These are phyloP conservation scores for Diophrys appendiculata DNA, from an alignment of 73 alveolate genomes.

Conservation along the genomic window DNA sequence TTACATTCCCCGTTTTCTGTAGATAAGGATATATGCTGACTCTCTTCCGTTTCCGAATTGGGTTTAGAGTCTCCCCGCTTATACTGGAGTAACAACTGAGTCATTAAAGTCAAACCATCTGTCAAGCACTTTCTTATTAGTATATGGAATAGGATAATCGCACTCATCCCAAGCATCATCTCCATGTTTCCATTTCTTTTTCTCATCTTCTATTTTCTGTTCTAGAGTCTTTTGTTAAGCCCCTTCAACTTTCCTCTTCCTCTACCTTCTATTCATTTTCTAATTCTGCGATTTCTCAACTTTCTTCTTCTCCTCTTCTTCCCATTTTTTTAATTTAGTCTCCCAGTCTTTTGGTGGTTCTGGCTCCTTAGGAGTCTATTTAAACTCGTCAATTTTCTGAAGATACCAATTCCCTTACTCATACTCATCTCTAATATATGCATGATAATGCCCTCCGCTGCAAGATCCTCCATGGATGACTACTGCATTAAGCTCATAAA, in stretches of 20 bases:
- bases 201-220: conserved; percentile 59
- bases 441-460: conserved; percentile 97
- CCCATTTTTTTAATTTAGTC: not conserved
- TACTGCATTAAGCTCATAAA: conserved; percentile 92
- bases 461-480: conserved; percentile 97
- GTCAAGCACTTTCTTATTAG: conserved; percentile 72
- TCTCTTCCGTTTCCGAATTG: conserved; percentile 88
- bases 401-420: conserved; percentile 92
- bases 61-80: conserved; percentile 79
- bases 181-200: conserved; percentile 30
- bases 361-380: conserved; percentile 1
- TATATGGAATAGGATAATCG: conserved; percentile 87
- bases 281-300: not conserved
- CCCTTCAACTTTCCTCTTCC: conserved; percentile 25
- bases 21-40: conserved; percentile 94
- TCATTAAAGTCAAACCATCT: conserved; percentile 98
- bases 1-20: conserved; percentile 61
- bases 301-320: conserved; percentile 9
- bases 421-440: conserved; percentile 93
- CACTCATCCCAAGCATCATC: conserved; percentile 64
- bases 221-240: conserved; percentile 34
- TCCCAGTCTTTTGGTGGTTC: conserved; percentile 17
- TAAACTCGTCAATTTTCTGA: conserved; percentile 45
- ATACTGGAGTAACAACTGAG: conserved; percentile 84
- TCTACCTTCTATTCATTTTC: conserved; percentile 39